Percentiles rank a stretch among this genome's conserved stretches.
These are phyloP conservation scores for Elaeis oleifera DNA, from an alignment of 202 grass and related monocot genomes.

Conservation along the genomic window DNA sequence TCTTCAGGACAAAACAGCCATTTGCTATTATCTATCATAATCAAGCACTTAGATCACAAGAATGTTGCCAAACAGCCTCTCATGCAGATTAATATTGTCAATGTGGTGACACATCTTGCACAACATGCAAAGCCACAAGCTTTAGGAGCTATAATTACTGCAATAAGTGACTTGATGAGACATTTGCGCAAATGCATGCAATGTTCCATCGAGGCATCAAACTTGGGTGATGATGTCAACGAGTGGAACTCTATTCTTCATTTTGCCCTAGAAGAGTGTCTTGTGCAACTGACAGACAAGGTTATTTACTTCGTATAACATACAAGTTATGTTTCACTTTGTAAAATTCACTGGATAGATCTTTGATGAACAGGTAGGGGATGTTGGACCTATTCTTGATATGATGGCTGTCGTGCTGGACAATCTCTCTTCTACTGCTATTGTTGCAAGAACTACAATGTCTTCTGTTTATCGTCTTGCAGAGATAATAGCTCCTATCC, in stretches of 20 bases:
- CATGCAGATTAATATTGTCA: constrained; percentile 72
- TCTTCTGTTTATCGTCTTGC: constrained; percentile 75
- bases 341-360: constrained; percentile 8
- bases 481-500: constrained; percentile 63
- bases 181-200: constrained; percentile 94
- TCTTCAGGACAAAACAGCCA: constrained; percentile 70
- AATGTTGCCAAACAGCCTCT: constrained; percentile 56
- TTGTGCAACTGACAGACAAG: constrained; percentile 73
- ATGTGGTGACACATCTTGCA: constrained; percentile 75
- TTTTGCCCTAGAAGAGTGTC: constrained; percentile 70
- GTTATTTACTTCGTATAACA: constrained; percentile 28
- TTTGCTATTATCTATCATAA: constrained; percentile 76
- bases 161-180: constrained; percentile 74
- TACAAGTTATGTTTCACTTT: constrained; percentile 8
- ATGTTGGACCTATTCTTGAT: constrained; percentile 88
- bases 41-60: constrained; percentile 90
- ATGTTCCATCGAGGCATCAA: constrained; percentile 68
- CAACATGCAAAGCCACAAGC: constrained; percentile 55
- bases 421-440: constrained; percentile 57
- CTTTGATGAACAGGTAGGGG: constrained; percentile 60
- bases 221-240: constrained; percentile 35
- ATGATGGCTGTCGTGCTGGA: constrained; percentile 82
- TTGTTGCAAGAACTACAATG: constrained; percentile 57
- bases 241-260: constrained; percentile 57
- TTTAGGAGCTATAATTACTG: constrained; percentile 61